Conservation (phyloP, 2,329 filamentous ascomycete genomes). For the Stylonectria norvegica region DNA sequence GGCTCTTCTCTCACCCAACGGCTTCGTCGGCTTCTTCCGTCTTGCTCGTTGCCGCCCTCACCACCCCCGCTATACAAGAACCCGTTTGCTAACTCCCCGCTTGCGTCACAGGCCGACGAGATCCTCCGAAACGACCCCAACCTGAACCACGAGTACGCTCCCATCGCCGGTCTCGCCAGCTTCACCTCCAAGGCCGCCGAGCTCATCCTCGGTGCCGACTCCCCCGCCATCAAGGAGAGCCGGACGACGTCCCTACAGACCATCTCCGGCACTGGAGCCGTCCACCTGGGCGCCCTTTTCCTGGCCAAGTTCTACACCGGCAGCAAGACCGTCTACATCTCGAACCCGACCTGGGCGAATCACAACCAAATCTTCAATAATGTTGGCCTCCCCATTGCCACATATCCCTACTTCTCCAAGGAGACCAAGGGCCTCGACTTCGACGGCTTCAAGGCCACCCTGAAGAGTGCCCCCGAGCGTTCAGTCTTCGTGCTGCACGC, state of each 20-base stretch:
- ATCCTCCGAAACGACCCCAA: slow-evolving; percentile 83
- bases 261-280: slow-evolving; percentile 93
- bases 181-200: slow-evolving; percentile 91
- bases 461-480: slow-evolving; percentile 68
- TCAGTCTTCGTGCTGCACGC: slow-evolving; percentile 90
- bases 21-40: slow-evolving; percentile 12
- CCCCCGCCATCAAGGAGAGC: slow-evolving; percentile 79
- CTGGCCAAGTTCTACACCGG: slow-evolving; percentile 83
- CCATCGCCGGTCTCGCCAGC: slow-evolving; percentile 81
- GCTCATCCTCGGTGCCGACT: slow-evolving; percentile 77
- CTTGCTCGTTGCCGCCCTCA: slow-evolving; percentile 12
- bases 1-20: slow-evolving; percentile 3
- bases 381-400: slow-evolving; percentile 71
- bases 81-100: slow-evolving; percentile 19
- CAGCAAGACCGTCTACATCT: slow-evolving; percentile 79
- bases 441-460: slow-evolving; percentile 73
- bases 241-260: slow-evolving; percentile 82
- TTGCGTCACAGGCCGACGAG: slow-evolving; percentile 71
- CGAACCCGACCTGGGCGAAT: slow-evolving; percentile 96
- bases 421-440: slow-evolving; percentile 89
- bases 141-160: slow-evolving; percentile 97
- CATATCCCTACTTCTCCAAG: slow-evolving; percentile 92
- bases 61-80: slow-evolving; percentile 5
- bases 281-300: slow-evolving; percentile 92
- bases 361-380: slow-evolving; percentile 98